Conservation (phyloP, 2,329 filamentous ascomycete genomes). For the Trichoderma harzianum region DNA sequence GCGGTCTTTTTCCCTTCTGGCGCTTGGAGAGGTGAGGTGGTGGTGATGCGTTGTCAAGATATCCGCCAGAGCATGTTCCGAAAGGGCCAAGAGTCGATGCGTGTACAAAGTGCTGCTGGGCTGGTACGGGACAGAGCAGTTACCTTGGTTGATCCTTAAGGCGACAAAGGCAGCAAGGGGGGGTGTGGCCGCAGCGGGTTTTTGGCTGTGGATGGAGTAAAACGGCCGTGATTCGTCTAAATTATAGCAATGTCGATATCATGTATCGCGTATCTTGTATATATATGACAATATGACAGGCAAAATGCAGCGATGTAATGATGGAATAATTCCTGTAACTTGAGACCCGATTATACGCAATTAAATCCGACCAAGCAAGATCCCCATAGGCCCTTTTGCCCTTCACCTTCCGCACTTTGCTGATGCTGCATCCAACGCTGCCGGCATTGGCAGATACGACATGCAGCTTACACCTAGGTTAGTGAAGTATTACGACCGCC, state of each 20-base stretch:
- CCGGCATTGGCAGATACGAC: conserved; percentile 13
- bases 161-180: background rate
- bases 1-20: background rate
- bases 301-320: background rate
- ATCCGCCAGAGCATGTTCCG: conserved; percentile 33
- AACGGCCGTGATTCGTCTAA: background rate
- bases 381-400: background rate
- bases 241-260: background rate
- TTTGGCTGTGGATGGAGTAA: background rate
- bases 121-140: background rate
- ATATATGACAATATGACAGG: background rate
- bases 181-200: background rate
- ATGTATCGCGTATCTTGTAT: background rate
- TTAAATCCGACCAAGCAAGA: background rate
- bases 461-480: conserved; percentile 9
- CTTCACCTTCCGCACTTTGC: background rate
- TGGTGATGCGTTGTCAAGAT: conserved; percentile 52
- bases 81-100: conserved; percentile 19
- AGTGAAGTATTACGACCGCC: background rate
- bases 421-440: background rate
- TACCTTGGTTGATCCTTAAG: background rate
- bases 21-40: conserved; percentile 21
- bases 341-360: background rate
- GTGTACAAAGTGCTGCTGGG: background rate
- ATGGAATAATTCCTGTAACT: background rate